Evolutionary conservation across 1,139 yeast species (phyloP).

Genomic region (Pichia terricola): DNA sequence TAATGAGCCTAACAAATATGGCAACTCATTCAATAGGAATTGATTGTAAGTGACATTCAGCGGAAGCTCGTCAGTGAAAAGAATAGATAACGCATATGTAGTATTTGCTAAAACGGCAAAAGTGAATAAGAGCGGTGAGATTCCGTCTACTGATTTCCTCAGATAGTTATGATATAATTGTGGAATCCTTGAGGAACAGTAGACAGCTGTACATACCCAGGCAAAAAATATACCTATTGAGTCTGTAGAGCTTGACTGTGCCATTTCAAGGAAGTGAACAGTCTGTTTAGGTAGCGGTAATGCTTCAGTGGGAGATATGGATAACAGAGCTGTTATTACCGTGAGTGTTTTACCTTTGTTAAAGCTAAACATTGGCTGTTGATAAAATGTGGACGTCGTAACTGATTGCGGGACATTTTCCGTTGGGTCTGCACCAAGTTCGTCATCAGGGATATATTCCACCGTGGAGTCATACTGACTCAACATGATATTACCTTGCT

Average conservation of each 20-base stretch:
- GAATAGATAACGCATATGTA: constrained; percentile 66
- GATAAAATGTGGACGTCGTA: too few species aligned
- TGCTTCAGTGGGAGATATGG: constrained; percentile 2
- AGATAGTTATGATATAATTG: constrained; percentile 69
- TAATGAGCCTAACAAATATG: constrained; percentile 76
- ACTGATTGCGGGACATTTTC: too few species aligned
- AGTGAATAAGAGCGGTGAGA: constrained; percentile 70
- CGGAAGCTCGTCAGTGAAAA: constrained; percentile 20
- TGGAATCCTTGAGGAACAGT: constrained; percentile 73
- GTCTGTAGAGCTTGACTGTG: not conserved
- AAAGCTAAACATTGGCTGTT: too few species aligned
- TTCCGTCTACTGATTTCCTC: constrained; percentile 79
- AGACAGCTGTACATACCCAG: constrained; percentile 72
- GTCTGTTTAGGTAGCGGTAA: not conserved
- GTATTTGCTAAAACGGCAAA: constrained; percentile 74
- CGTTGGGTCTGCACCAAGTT: too few species aligned
- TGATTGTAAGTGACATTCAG: constrained; percentile 29
- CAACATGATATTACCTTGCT: too few species aligned
- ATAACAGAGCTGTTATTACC: constrained; percentile 4
- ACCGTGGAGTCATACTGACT: too few species aligned
- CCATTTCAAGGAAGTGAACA: not conserved
- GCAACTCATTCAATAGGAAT: constrained; percentile 62
- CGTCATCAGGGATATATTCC: too few species aligned
- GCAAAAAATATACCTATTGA: constrained; percentile 52
- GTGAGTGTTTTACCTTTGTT: not conserved